Conservation (phyloP, 83 land plant genomes). For the Picea engelmannii region DNA sequence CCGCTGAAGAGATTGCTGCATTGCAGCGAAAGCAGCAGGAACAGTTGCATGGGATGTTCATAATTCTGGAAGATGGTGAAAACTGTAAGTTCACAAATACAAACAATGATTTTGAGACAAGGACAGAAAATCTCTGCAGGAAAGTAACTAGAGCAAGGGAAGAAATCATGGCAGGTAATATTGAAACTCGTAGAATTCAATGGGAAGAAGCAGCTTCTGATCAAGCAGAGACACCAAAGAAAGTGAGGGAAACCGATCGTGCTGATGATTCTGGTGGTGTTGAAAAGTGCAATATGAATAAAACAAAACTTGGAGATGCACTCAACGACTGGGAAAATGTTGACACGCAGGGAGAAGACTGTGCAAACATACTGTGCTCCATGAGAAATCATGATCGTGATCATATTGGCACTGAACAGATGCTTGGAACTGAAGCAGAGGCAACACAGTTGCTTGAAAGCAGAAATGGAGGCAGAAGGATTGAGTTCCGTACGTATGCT, state of each 20-base stretch:
- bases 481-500: neutral
- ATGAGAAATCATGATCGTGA: slow-evolving; percentile 20
- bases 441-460: slow-evolving; percentile 15
- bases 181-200: neutral
- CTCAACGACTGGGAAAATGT: slow-evolving; percentile 44
- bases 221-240: slow-evolving; percentile 2
- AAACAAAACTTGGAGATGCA: slow-evolving; percentile 42
- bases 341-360: slow-evolving; percentile 63
- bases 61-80: slow-evolving; percentile 86
- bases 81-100: slow-evolving; percentile 51
- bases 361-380: slow-evolving; percentile 24
- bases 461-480: slow-evolving; percentile 2
- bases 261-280: slow-evolving; percentile 39
- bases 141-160: slow-evolving; percentile 13
- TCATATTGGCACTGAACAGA: slow-evolving; percentile 40
- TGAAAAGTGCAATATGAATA: slow-evolving; percentile 26
- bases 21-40: slow-evolving; percentile 93
- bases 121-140: slow-evolving; percentile 16
- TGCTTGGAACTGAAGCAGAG: slow-evolving; percentile 50
- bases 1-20: slow-evolving; percentile 87
- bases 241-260: neutral
- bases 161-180: slow-evolving; percentile 14
- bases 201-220: no score
- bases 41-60: slow-evolving; percentile 87
- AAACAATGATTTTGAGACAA: slow-evolving; percentile 34